These are phyloP conservation scores for Penicillium desertorum DNA, from an alignment of 495 filamentous ascomycete genomes.

Conservation along the genomic window DNA sequence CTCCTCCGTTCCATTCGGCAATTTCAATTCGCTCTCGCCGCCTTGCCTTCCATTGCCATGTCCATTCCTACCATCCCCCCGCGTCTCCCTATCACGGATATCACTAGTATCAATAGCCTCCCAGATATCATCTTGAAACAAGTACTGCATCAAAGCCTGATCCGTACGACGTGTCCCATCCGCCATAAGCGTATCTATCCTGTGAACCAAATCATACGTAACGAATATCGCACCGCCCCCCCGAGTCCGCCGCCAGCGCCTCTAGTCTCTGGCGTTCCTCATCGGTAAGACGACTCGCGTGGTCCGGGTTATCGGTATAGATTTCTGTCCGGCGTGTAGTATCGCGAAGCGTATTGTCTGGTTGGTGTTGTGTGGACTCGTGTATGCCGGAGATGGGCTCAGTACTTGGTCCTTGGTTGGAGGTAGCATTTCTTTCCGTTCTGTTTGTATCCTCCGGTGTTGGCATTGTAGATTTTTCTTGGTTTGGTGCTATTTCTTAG, in stretches of 20 bases:
- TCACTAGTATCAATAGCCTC: not conserved
- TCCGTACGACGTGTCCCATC: not conserved
- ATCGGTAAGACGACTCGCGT: not conserved
- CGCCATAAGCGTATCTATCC: not conserved
- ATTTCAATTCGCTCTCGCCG: not conserved
- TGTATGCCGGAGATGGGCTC: not conserved
- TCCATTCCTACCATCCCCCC: not conserved
- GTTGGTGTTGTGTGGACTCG: not conserved
- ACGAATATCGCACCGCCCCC: not conserved
- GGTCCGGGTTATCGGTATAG: not conserved
- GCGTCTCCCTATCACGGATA: not conserved
- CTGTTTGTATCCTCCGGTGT: not conserved
- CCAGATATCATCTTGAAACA: not conserved
- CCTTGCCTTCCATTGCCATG: not conserved
- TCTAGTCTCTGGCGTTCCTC: not conserved
- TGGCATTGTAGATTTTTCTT: not conserved
- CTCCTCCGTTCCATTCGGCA: not conserved
- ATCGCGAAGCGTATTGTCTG: not conserved
- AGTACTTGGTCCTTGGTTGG: not conserved
- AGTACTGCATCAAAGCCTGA: not conserved
- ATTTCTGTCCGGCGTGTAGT: not conserved
- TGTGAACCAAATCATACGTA: not conserved
- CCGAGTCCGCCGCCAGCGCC: not conserved
- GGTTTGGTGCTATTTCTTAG: not conserved
- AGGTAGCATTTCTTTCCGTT: not conserved